Conservation (phyloP, 176 grass and related monocot genomes). For the Rhynchospora pubera region DNA sequence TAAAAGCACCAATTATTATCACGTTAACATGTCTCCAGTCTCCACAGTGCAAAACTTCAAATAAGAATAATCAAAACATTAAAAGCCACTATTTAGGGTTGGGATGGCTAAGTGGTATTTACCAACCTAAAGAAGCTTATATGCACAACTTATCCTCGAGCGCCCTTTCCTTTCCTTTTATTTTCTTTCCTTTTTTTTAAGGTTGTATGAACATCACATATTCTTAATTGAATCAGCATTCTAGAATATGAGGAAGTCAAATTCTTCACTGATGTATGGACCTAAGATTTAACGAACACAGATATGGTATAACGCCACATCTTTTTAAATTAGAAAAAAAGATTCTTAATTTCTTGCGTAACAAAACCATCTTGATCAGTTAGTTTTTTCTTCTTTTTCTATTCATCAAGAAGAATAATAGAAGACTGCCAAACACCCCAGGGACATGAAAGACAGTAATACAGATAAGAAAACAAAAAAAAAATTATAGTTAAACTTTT, state of each 20-base stretch:
- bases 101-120: too few relatives aligned
- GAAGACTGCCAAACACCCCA: too few relatives aligned
- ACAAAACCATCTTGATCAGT: not conserved
- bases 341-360: not conserved
- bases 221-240: not conserved
- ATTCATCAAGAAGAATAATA: too few relatives aligned
- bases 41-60: too few relatives aligned
- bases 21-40: too few relatives aligned
- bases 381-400: not conserved
- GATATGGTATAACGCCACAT: not conserved
- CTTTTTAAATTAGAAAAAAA: not conserved
- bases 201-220: not conserved
- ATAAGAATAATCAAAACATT: too few relatives aligned
- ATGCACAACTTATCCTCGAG: not conserved
- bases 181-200: not conserved
- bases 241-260: not conserved
- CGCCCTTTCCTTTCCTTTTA: not conserved
- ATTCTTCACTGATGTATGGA: not conserved
- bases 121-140: not conserved
- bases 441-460: too few relatives aligned
- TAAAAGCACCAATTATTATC: too few relatives aligned
- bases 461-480: too few relatives aligned
- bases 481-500: too few relatives aligned
- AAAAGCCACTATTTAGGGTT: too few relatives aligned
- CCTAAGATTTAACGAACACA: not conserved